Conservation (phyloP, 768 basidiomycete species). For the Boletus reticuloceps region DNA sequence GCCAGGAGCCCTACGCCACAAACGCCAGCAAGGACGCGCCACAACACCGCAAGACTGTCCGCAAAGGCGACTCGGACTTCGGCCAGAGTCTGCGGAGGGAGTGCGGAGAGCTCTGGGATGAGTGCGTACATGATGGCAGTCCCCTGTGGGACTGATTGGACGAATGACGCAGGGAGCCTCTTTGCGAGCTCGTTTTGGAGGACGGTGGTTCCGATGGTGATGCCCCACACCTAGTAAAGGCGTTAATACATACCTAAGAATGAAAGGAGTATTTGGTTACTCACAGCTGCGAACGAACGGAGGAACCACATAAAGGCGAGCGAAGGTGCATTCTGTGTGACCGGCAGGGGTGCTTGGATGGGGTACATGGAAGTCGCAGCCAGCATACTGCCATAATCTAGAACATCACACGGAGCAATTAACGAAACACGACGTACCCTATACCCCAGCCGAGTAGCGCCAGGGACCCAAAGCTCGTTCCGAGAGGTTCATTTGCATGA, state of each 20-base stretch:
- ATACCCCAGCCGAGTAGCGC: neutral
- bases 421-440: neutral
- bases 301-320: constrained; percentile 42
- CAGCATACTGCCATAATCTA: neutral
- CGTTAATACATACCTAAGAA: too few species aligned
- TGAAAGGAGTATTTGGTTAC: neutral
- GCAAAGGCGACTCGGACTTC: constrained; percentile 43
- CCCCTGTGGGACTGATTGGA: constrained; percentile 33
- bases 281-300: constrained; percentile 36
- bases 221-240: constrained; percentile 45
- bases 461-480: constrained; percentile 13
- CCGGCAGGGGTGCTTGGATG: constrained; percentile 45
- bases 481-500: constrained; percentile 22
- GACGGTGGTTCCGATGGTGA: constrained; percentile 45
- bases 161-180: constrained; percentile 39
- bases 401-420: neutral
- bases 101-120: constrained; percentile 1
- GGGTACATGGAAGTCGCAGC: neutral
- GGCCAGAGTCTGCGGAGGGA: constrained; percentile 32
- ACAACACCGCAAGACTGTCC: constrained; percentile 24
- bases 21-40: constrained; percentile 43
- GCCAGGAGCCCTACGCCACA: neutral
- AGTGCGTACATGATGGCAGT: constrained; percentile 42
- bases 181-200: constrained; percentile 47
- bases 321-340: constrained; percentile 41